Evolutionary conservation across 2,329 filamentous ascomycete genomes (phyloP).

Genomic region (Colletotrichum aenigma): DNA sequence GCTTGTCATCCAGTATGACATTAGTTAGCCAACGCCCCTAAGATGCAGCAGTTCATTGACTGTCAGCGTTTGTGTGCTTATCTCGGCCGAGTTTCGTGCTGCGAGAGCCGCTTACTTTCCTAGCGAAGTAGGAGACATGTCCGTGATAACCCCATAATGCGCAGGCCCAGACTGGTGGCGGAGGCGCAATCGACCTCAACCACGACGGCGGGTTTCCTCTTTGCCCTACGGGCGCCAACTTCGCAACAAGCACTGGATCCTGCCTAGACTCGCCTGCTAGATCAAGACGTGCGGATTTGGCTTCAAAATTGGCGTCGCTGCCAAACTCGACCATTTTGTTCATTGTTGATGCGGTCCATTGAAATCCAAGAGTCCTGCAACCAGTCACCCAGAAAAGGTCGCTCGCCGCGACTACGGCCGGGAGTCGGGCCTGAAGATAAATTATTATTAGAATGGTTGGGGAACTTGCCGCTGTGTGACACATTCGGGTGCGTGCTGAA

Average conservation of each 20-base stretch:
- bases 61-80: neutral
- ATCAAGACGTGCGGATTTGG: neutral
- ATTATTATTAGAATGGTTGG: neutral
- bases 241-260: neutral
- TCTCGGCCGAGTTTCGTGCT: neutral
- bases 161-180: neutral
- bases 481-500: neutral
- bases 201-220: slow-evolving; percentile 1
- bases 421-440: neutral
- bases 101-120: neutral
- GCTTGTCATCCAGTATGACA: neutral
- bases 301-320: neutral
- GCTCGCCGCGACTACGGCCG: neutral
- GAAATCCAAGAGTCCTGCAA: neutral
- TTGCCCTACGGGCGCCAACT: neutral
- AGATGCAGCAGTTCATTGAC: neutral
- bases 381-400: neutral
- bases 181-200: neutral
- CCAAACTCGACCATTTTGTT: neutral
- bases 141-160: neutral
- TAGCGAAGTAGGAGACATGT: neutral
- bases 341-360: neutral
- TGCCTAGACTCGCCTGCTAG: neutral
- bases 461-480: neutral
- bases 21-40: neutral